Base-by-base conservation (phyloP, 2,329 filamentous ascomycete species). In the Sarocladiaceae sp. region DNA sequence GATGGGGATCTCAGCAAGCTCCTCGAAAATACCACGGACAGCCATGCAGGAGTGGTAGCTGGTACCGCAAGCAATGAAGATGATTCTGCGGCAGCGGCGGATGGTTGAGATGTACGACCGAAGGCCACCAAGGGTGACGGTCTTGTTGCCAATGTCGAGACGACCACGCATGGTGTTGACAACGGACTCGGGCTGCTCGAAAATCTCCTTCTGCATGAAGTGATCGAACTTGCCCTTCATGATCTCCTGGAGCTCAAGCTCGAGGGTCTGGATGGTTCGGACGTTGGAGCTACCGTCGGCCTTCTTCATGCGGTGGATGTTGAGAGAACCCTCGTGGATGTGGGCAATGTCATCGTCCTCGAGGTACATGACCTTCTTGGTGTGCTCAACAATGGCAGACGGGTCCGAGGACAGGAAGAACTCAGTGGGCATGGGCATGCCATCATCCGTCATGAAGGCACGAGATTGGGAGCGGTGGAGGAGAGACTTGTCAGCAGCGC, bases 171-270 rank as follows among this genome's bases (percentile, higher is more conserved):
- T 99, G 60, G 94, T 97, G 83, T 99, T 99, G 78, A 99, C 86
- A 56, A 99, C 90, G 13, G 94, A 99, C 76, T 99, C 94, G 66
- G 94, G 94, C 79, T 99, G 94, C 81, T 99, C 94, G 72, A 99
- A 99, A 66, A 99, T 99, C 73, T 99, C 94, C 84, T 99, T 99
- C 73, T 99, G 94, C 94, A 99, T 99, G 81, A 97, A 99, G 78
- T 99, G 94, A 72, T 99, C 94, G 74, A 97, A 99, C 71, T 94
- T 95, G 73, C 94, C 94, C 87, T 99, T 99, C 94, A 99, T 99
- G 75, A 99, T 99, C 79, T 99, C 92, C 79, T 99, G 94, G 59
- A 99, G 87, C 80, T 99, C 91, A 49, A 99, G 88, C 80, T 99
- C 94, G 53, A 99, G 84, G 52, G 94, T 99, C 82, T 99, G 94